Evolutionary conservation across 352 stramenopile genomes (phyloP), one percentile per base, ranked within the genome.

Genomic region (Globisporangium heterothallicum): DNA sequence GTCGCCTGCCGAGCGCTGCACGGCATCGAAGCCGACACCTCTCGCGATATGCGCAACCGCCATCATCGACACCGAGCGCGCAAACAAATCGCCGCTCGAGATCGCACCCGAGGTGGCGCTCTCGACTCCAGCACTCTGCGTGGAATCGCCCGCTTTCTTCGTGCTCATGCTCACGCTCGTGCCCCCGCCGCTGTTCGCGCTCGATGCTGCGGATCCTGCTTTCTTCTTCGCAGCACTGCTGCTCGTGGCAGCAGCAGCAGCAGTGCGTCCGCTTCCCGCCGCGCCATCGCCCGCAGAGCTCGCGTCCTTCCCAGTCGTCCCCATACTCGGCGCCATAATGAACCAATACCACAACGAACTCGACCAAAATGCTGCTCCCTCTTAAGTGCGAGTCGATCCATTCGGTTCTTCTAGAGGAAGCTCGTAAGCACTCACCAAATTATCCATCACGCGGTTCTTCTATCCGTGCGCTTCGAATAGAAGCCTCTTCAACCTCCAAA

Each of bases 1-100:
- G 55, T 78, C 74, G 14, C 61, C 63, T 10, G 74, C 74, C 3
- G 66, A 76, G 42, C 72, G 68, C 41, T 86, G 72, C 24, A 86
- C 61, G 4, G 61, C 60, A 34, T 84, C 72, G 46, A 84, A 86
- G 53, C 74, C 74, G 26, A 70, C 74, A 42, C 70, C 72, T 0
- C 64, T 59, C 1, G 70, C 72, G 18, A 79, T 60, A 52, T 86
- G 63, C 0, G 74, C 72, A 16, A 81, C 57, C 18, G 72, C 63
- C 68, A 86, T 81, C 7, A 75, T 44, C 5, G 72, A 68, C 42
- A 86, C 40, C 25, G 73, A 73, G 6, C 72, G 69, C 5, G 70
- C 70, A 57, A 80, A 86, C 6, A 72, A 41, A 21, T 80, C 66
- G 18, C 64, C 64, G 35, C 61, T 80, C 6, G 70, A 69, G 6